These are phyloP conservation scores for Suhomyces yuchorum DNA, from an alignment of 1,139 yeast species.

Conservation along the genomic window DNA sequence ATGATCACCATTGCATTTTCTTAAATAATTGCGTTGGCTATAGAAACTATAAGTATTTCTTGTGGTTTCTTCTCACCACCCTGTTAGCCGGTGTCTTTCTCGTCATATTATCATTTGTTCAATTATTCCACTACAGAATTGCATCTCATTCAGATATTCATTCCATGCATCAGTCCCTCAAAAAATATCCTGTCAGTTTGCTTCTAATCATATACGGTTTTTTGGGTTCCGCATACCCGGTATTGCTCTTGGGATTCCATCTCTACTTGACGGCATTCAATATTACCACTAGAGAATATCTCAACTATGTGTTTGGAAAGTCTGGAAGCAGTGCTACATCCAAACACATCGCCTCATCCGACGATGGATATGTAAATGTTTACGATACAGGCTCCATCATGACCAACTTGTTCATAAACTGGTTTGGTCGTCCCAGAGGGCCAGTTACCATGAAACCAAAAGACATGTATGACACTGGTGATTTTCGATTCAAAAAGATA, in stretches of 20 bases:
- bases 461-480: slow-evolving; percentile 41
- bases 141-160: slow-evolving; percentile 1
- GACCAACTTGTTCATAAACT: slow-evolving; percentile 46
- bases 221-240: slow-evolving; percentile 54
- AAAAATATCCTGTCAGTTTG: slow-evolving; percentile 43
- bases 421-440: slow-evolving; percentile 56
- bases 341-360: slow-evolving; percentile 7
- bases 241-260: slow-evolving; percentile 55
- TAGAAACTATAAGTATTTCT: slow-evolving; percentile 38
- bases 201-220: slow-evolving; percentile 51
- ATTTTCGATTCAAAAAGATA: slow-evolving; percentile 41
- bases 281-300: slow-evolving; percentile 70
- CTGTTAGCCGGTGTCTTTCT: slow-evolving; percentile 28
- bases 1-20: slow-evolving; percentile 47
- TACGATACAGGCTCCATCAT: slow-evolving; percentile 41
- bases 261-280: slow-evolving; percentile 55
- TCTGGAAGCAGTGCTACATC: slow-evolving; percentile 6
- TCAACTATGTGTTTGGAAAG: slow-evolving; percentile 39
- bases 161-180: slow-evolving; percentile 7
- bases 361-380: slow-evolving; percentile 37
- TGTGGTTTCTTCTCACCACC: slow-evolving; percentile 40
- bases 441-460: slow-evolving; percentile 39
- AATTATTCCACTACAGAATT: slow-evolving; percentile 24
- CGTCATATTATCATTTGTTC: slow-evolving; percentile 29
- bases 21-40: slow-evolving; percentile 46